These are phyloP conservation scores for Naganishia albida DNA, from an alignment of 1,284 basidiomycete species.

Conservation along the genomic window DNA sequence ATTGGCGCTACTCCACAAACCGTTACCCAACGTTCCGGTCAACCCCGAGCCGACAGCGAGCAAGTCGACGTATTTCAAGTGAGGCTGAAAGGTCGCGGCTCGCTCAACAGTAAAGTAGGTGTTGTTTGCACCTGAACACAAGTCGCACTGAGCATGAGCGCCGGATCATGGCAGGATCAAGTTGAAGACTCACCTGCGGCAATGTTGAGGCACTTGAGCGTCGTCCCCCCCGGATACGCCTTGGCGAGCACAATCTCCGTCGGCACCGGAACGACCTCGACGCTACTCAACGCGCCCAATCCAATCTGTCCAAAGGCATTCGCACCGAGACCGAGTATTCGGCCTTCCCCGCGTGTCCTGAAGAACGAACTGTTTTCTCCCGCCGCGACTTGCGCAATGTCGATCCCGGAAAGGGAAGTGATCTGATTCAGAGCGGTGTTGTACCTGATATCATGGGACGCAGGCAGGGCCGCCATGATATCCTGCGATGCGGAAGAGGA, in stretches of 20 bases:
- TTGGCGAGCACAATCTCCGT: constrained; percentile 73
- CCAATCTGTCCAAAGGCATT: constrained; percentile 85
- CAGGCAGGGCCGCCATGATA: constrained; percentile 45
- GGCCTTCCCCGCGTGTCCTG: constrained; percentile 64
- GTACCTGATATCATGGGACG: constrained; percentile 63
- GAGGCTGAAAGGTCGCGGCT: constrained; percentile 37
- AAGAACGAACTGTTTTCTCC: constrained; percentile 74
- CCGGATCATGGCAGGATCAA: constrained; percentile 33
- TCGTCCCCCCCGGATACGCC: constrained; percentile 60
- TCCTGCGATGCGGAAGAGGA: constrained; percentile 37
- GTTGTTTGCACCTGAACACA: constrained; percentile 65
- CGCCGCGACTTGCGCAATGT: constrained; percentile 70
- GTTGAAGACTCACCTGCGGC: constrained; percentile 59
- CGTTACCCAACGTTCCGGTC: constrained; percentile 83
- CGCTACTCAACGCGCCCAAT: constrained; percentile 67
- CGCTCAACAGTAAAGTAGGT: constrained; percentile 77
- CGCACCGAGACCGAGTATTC: constrained; percentile 85
- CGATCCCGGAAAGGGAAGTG: constrained; percentile 68
- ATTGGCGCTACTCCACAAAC: constrained; percentile 72
- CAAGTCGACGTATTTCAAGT: constrained; percentile 62
- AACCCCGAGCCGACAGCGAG: constrained; percentile 77
- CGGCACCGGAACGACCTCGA: constrained; percentile 76
- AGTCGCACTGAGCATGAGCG: constrained; percentile 18
- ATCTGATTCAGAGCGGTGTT: constrained; percentile 77
- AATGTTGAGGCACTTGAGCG: constrained; percentile 66